Conservation (phyloP, 345 rosid genomes). For the Cardiospermum halicacabum region DNA sequence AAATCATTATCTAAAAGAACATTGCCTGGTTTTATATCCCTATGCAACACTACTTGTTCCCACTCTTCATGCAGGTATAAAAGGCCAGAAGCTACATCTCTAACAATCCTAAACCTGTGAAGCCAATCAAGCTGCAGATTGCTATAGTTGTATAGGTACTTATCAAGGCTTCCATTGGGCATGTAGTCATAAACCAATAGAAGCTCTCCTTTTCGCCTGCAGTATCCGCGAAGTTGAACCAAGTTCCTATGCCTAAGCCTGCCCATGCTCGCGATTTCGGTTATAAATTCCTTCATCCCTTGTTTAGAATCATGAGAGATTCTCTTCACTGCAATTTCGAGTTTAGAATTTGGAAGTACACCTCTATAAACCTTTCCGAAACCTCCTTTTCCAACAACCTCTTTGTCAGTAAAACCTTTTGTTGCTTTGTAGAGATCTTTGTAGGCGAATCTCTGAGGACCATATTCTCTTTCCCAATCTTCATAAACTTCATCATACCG, state of each 20-base stretch:
- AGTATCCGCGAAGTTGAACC: constrained; percentile 40
- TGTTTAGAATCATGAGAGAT: constrained; percentile 40
- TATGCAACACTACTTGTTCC: constrained; percentile 41
- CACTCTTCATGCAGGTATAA: constrained; percentile 37
- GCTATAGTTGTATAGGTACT: constrained; percentile 17
- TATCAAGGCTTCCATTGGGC: constrained; percentile 52
- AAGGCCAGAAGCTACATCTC: constrained; percentile 29
- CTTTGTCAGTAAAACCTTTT: constrained; percentile 51
- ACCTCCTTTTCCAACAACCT: constrained; percentile 46
- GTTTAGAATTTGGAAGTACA: constrained; percentile 28
- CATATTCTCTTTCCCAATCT: constrained; percentile 58
- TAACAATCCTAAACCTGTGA: constrained; percentile 33
- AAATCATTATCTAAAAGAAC: constrained; percentile 30
- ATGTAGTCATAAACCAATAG: constrained; percentile 45
- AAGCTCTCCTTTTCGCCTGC: constrained; percentile 32
- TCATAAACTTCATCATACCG: constrained; percentile 53
- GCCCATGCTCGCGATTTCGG: constrained; percentile 19
- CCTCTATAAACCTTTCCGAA: constrained; percentile 60
- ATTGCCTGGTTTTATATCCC: constrained; percentile 41
- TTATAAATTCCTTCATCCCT: constrained; percentile 39
- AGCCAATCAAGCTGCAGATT: constrained; percentile 23
- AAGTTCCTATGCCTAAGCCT: constrained; percentile 34
- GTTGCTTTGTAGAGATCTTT: constrained; percentile 53
- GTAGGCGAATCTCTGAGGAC: constrained; percentile 53
- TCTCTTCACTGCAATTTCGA: constrained; percentile 56